These are phyloP conservation scores for Vitis rotundifolia DNA, from an alignment of 164 flowering plant species.

Conservation along the genomic window DNA sequence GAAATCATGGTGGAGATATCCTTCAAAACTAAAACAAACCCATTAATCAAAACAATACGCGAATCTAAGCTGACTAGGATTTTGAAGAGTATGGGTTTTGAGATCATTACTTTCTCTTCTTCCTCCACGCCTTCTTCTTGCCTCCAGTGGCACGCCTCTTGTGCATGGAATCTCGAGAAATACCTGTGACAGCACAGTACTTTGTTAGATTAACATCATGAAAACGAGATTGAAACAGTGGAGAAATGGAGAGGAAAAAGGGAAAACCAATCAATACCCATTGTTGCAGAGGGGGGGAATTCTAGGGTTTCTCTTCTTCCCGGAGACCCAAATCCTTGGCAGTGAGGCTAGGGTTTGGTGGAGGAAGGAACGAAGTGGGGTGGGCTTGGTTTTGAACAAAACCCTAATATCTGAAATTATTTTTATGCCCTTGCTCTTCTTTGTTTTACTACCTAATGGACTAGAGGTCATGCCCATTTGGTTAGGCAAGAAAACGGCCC, in stretches of 20 bases:
- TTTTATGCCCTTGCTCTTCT: background rate
- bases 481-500: too few species aligned
- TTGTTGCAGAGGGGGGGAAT: constrained; percentile 11
- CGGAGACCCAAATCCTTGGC: background rate
- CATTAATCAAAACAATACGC: background rate
- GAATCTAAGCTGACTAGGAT: background rate
- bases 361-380: background rate
- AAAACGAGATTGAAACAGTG: background rate
- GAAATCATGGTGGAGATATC: background rate
- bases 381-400: constrained; percentile 1
- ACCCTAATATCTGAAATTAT: constrained; percentile 24
- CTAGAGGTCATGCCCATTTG: too few species aligned
- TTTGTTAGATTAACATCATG: constrained; percentile 3
- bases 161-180: constrained; percentile 70
- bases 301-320: background rate
- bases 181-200: constrained; percentile 31
- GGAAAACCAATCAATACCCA: constrained; percentile 13
- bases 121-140: constrained; percentile 73
- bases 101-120: constrained; percentile 58
- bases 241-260: background rate
- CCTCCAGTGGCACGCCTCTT: constrained; percentile 72
- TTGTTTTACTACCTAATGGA: too few species aligned
- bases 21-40: background rate
- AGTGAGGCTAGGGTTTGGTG: constrained; percentile 10
- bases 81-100: background rate